Conservation (phyloP, 768 basidiomycete genomes). For the Mycena maculata region DNA sequence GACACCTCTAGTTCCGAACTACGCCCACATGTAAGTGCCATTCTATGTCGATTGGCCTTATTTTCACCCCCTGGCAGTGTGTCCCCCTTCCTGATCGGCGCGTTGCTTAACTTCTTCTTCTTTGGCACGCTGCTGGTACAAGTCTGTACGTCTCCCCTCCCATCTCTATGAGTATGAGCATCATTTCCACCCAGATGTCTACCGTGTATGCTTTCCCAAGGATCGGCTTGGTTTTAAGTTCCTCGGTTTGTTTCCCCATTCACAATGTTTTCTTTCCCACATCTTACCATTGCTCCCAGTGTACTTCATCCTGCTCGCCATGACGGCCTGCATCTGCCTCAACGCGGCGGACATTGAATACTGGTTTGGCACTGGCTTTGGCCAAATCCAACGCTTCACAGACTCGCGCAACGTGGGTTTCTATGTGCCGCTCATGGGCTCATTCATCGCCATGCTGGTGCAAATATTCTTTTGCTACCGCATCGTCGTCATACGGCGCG, state of each 20-base stretch:
- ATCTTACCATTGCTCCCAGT: neutral
- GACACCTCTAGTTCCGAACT: too few species aligned
- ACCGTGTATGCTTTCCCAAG: constrained; percentile 24
- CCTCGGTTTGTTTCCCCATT: constrained; percentile 7
- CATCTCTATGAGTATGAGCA: too few species aligned
- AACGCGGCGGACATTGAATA: constrained; percentile 17
- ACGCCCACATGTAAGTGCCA: too few species aligned
- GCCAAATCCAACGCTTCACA: constrained; percentile 19
- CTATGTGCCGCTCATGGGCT: constrained; percentile 21
- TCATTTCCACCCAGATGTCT: constrained; percentile 2
- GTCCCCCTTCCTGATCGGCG: neutral
- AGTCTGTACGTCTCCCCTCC: neutral
- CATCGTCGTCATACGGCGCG: constrained; percentile 2
- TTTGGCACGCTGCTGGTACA: neutral
- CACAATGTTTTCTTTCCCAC: neutral
- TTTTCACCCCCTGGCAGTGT: neutral
- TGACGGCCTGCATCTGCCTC: constrained; percentile 14
- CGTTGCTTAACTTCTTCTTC: neutral
- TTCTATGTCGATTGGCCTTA: too few species aligned
- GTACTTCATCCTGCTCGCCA: constrained; percentile 25
- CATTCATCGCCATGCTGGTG: constrained; percentile 19
- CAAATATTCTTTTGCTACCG: constrained; percentile 21
- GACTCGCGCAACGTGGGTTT: constrained; percentile 15
- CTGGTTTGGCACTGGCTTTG: constrained; percentile 26
- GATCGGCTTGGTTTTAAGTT: constrained; percentile 11